Base-by-base conservation (phyloP, 2,329 filamentous ascomycete species). In the Sarocladium brachiariae region DNA sequence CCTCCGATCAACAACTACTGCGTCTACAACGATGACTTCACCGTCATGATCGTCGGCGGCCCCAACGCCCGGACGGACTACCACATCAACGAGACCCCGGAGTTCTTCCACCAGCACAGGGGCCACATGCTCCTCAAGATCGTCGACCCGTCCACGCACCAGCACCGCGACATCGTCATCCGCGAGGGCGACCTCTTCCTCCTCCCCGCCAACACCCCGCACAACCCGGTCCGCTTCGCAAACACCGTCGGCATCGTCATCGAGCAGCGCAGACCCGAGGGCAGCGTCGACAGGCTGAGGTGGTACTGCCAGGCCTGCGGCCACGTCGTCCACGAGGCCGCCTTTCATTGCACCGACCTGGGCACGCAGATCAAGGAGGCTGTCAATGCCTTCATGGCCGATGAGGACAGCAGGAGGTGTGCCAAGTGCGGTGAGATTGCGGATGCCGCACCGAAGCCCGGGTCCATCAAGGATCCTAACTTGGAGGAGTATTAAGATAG, bases 1-100 rank as follows among this genome's bases (percentile, higher is more conserved):
- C 93, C 93, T 0, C 93, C 93, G 1, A 84, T 97, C 63, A 96
- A 96, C 73, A 97, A 97, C 73, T 95, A 93, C 75, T 96, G 91
- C 72, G 89, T 97, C 62, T 95, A 96, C 73, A 87, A 95, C 65
- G 80, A 87, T 51, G 80, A 81, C 62, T 80, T 92, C 53, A 90
- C 86, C 37, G 86, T 93, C 64, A 93, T 93, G 87, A 90, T 96
- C 60, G 91, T 99, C 55, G 93, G 93, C 65, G 93, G 93, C 11
- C 93, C 93, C 62, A 97, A 97, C 69, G 89, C 89, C 54, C 84
- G 93, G 56, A 96, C 91, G 51, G 93, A 97, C 76, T 99, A 96
- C 76, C 93, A 97, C 77, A 92, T 97, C 79, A 97, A 97, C 76
- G 75, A 83, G 61, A 97, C 92, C 0, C 84, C 93, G 11, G 93